Base-by-base conservation (phyloP, 192 early-diverging fungal species). In the Helicostylum pulchrum region DNA sequence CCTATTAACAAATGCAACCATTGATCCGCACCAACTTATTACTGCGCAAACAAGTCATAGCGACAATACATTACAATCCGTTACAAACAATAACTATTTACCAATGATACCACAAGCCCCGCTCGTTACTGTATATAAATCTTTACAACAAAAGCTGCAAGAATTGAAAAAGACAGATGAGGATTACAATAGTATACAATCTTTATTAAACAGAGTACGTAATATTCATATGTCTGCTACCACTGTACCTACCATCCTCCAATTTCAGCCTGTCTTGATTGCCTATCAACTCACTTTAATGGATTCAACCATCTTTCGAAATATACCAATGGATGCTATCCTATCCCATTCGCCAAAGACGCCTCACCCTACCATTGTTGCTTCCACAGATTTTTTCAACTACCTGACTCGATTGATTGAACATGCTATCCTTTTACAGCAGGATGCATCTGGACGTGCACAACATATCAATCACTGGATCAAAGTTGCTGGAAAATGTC, bases 311-410 rank as follows among this genome's bases (percentile, higher is more conserved):
- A 78, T 90, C 11, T 86, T 90, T 59, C 65, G 77, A 46, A 66
- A 82, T 48, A 85, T 90, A 42, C 70, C 78, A 15, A 80, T 85
- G 1, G 32, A 61, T 2, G 81, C 87, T 20, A 66, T 90, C 7
- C 47, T 88, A 14, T 53, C 65, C 1, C 87, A 91, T 54, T 82
- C 83, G 3, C 80, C 88, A 0, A 81, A 86, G 14, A 68, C 70
- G 8, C 85, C 85, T 3, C 76, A 84, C 19, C 77, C 79, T 7
- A 74, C 75, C 11, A 78, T 91, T 19, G 81, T 81, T 21, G 80
- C 79, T 0, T 80, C 77, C 12, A 80, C 89, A 1, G 88, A 89
- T 49, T 87, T 87, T 66, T 91, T 91, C 76, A 91, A 91, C 57
- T 89, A 88, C 61, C 59, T 91, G 8, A 85, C 88, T 10, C 75